Evolutionary conservation across 345 rosid species (phyloP).

Genomic region (Arabidopsis suecica): DNA sequence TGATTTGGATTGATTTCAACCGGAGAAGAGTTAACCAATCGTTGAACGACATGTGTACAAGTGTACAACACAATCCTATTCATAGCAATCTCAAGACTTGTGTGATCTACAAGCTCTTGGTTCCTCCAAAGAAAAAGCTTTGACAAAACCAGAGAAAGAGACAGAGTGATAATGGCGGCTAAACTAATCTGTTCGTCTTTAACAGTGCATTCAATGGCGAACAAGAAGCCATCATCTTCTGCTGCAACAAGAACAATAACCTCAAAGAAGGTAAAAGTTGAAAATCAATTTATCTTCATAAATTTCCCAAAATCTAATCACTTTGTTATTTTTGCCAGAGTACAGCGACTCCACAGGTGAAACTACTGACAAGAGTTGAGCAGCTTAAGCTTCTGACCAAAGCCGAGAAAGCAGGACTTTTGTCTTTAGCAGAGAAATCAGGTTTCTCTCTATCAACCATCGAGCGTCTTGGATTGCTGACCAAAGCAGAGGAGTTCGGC

Average conservation of each 20-base stretch:
- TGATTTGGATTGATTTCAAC: conserved; percentile 36
- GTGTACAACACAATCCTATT: conserved; percentile 42
- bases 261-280: conserved; percentile 56
- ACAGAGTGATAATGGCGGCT: conserved; percentile 48
- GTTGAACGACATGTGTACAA: conserved; percentile 34
- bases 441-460: conserved; percentile 86
- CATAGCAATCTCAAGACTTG: conserved; percentile 19
- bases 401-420: conserved; percentile 89
- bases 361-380: conserved; percentile 92
- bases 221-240: conserved; percentile 65
- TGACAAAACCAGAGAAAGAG: conserved; percentile 4
- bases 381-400: conserved; percentile 83
- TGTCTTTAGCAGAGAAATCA: conserved; percentile 86
- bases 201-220: conserved; percentile 66
- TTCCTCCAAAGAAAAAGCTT: conserved; percentile 27
- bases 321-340: conserved; percentile 12
- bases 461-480: conserved; percentile 90
- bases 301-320: neutral
- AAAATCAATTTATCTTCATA: neutral
- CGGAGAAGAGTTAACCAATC: conserved; percentile 16
- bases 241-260: conserved; percentile 56
- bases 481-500: conserved; percentile 90
- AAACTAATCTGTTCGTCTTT: conserved; percentile 46
- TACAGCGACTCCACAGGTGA: conserved; percentile 51
- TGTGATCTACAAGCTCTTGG: conserved; percentile 30